Percentiles rank a stretch among this genome's conserved stretches.
phyloP scores from a whole-genome alignment of 306 rosid genomes.

The Mimosa pudica region DNA sequence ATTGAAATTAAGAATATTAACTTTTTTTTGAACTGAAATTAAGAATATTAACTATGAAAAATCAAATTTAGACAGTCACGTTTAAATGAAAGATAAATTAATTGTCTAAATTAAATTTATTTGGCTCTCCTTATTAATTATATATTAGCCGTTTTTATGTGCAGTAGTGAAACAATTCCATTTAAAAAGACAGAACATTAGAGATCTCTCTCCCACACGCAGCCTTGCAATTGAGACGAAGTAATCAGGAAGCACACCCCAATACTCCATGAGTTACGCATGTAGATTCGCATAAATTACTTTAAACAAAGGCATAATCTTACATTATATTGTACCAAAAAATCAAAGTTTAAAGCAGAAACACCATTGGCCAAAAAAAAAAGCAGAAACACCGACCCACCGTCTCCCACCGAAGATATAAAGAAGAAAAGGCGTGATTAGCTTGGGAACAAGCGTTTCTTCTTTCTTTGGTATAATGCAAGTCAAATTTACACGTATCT shows the following conservation, averaged over 20 bases:
- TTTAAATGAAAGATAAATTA: too few species aligned
- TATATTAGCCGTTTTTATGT: too few species aligned
- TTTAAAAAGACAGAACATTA: too few species aligned
- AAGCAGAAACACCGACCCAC: slow-evolving; percentile 24
- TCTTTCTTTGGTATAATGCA: slow-evolving; percentile 14
- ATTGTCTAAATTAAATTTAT: too few species aligned
- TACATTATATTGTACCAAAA: neutral
- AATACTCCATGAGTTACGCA: neutral
- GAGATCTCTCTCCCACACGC: too few species aligned
- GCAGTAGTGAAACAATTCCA: too few species aligned
- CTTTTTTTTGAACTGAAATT: too few species aligned
- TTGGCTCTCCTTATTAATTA: too few species aligned
- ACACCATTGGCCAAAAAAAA: too few species aligned
- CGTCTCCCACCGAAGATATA: slow-evolving; percentile 8
- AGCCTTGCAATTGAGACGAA: neutral
- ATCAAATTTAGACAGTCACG: too few species aligned
- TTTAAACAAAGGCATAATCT: neutral
- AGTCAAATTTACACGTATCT: slow-evolving; percentile 31
- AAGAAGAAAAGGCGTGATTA: neutral
- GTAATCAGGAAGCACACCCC: slow-evolving; percentile 1
- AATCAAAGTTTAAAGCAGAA: neutral
- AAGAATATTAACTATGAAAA: too few species aligned
- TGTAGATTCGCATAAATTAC: slow-evolving; percentile 7
- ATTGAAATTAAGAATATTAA: too few species aligned
- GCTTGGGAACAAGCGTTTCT: neutral